phyloP scores from a whole-genome alignment of 805 yeast species.

The Candida nanaspora region DNA sequence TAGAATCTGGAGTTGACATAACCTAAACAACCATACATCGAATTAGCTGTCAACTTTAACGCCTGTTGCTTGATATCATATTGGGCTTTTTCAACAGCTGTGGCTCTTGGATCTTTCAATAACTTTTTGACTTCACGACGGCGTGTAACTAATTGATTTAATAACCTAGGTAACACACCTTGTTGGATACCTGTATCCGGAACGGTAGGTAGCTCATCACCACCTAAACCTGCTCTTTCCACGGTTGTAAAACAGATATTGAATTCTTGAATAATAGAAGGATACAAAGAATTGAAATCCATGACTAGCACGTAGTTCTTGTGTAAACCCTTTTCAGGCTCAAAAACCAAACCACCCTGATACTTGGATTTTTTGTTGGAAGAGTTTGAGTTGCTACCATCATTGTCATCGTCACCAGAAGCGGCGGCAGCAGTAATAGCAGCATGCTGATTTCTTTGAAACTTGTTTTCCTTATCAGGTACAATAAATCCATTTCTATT shows the following conservation, averaged over 20 bases:
- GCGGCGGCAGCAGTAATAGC: conserved; percentile 9
- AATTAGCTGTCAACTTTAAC: conserved; percentile 91
- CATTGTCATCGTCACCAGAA: conserved; percentile 28
- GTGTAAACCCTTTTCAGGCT: conserved; percentile 92
- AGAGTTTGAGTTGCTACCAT: conserved; percentile 39
- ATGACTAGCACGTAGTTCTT: conserved; percentile 83
- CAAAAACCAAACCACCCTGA: conserved; percentile 93
- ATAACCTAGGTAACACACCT: conserved; percentile 83
- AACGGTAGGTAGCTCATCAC: conserved; percentile 59
- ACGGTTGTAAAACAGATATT: conserved; percentile 97
- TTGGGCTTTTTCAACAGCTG: conserved; percentile 63
- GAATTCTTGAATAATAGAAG: conserved; percentile 94
- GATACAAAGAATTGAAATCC: conserved; percentile 97
- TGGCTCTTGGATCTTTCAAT: conserved; percentile 65
- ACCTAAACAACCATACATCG: conserved; percentile 99
- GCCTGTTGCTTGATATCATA: conserved; percentile 96
- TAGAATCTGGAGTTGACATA: conserved; percentile 86
- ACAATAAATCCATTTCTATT: conserved; percentile 70
- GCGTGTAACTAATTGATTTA: conserved; percentile 78
- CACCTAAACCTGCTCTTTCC: conserved; percentile 43
- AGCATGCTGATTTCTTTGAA: conserved; percentile 22
- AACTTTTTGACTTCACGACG: conserved; percentile 89
- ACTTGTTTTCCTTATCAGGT: conserved; percentile 69
- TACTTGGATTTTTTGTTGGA: conserved; percentile 58
- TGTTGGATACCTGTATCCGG: conserved; percentile 53